A percentile compares a stretch with the other conserved stretches of the same genome.
Evolutionary conservation across 2,329 filamentous ascomycete genomes (phyloP).

Genomic region (Penicillium brevicompactum): DNA sequence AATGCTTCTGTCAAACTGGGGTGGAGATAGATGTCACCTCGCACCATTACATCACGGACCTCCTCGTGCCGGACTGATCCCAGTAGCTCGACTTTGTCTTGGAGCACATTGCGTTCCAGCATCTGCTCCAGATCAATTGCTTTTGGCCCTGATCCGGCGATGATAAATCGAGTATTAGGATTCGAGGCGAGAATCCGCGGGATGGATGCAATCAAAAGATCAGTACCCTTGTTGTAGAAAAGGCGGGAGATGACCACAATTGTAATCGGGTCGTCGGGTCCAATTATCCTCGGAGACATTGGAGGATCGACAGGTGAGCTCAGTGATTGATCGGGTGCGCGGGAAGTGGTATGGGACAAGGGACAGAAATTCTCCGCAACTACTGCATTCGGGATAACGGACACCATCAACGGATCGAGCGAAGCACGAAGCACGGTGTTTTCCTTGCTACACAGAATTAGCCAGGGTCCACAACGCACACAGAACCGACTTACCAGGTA

Average conservation of each 20-base stretch:
- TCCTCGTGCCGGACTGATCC: constrained; percentile 93
- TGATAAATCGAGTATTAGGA: constrained; percentile 93
- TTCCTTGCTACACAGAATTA: constrained; percentile 70
- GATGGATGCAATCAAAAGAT: constrained; percentile 93
- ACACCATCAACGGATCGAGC: constrained; percentile 94
- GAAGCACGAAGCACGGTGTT: constrained; percentile 95
- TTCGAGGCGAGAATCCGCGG: constrained; percentile 87
- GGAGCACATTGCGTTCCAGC: constrained; percentile 90
- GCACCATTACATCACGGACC: constrained; percentile 95
- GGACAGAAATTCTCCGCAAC: constrained; percentile 95
- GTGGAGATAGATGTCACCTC: constrained; percentile 94
- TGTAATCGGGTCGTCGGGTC: constrained; percentile 83
- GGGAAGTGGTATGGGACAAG: constrained; percentile 53
- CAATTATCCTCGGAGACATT: constrained; percentile 67
- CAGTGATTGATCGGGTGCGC: constrained; percentile 30
- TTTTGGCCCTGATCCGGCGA: constrained; percentile 93
- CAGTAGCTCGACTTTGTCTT: constrained; percentile 90
- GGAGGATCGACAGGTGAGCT: constrained; percentile 38
- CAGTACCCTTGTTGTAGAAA: constrained; percentile 98
- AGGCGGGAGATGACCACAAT: constrained; percentile 96
- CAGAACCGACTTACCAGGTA: constrained; percentile 71
- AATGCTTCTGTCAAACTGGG: constrained; percentile 96
- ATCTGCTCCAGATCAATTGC: constrained; percentile 98
- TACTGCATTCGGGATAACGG: constrained; percentile 95
- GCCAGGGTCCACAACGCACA: background rate